A percentile compares a stretch with the other conserved stretches of the same genome.
phyloP scores from a whole-genome alignment of 176 grass and related monocot species.

The Cenchrus purpureus region DNA sequence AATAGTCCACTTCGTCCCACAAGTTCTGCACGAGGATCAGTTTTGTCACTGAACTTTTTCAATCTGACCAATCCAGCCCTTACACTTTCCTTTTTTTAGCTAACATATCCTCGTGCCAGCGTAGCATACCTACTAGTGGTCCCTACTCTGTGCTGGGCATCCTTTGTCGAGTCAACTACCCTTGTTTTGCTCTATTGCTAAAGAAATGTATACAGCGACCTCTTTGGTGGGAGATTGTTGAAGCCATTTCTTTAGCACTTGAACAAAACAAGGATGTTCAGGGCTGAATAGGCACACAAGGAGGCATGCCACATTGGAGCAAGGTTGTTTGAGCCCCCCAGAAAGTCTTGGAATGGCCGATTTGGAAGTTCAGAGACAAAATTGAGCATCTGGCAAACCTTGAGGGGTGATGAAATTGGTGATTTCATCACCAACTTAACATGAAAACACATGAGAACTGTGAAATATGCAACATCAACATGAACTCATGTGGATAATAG shows the following conservation, averaged over 20 bases:
- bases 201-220: neutral
- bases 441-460: neutral
- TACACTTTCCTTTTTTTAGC: neutral
- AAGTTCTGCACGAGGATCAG: neutral
- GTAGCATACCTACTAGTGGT: neutral
- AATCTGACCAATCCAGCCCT: neutral
- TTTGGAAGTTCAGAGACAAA: neutral
- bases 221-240: neutral
- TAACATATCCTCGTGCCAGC: neutral
- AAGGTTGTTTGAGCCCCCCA: neutral
- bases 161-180: neutral
- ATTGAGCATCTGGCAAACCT: neutral
- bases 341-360: neutral
- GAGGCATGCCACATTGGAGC: neutral
- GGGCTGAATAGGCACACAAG: neutral
- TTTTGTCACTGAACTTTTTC: neutral
- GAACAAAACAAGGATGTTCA: constrained; percentile 6
- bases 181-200: neutral
- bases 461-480: constrained; percentile 21
- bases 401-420: neutral
- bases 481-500: neutral
- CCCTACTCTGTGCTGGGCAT: neutral
- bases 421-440: neutral
- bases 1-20: neutral
- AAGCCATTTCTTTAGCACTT: neutral